Base-by-base conservation (phyloP, 1,139 yeast genomes). In the Schizosaccharomyces versatilis region DNA sequence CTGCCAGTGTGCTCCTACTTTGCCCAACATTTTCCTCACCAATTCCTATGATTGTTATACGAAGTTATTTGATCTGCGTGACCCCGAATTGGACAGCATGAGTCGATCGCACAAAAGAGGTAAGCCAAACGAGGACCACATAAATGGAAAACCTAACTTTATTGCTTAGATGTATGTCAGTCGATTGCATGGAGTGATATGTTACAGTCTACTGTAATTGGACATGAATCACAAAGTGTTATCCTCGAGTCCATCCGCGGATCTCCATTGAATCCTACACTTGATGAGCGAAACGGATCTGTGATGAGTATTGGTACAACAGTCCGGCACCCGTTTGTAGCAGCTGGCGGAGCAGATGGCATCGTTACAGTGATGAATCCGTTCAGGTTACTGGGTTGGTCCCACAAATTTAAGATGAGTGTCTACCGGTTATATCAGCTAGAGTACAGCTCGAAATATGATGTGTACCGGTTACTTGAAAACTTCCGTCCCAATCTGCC, bases 381-480 rank as follows among this genome's bases (percentile, higher is more conserved):
- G 7, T 44, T 44, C 38, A 32, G 19, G 14, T 17, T 41, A 17
- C 15, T 53, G 14, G 49, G 42, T 7, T 53, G 38, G 24, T 53
- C 51, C 12, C 41, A 47, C 14, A 53, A 53, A 42, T 38, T 40
- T n/a, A 48, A 41, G 17, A 42, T 44, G 15, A 47, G 41, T 42
- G 51, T 53, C n/a, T 47, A 51, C 12, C 24, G 42, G 36, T 40
- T 53, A 41, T 53, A 24, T 15, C 54, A 53, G 51, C 41, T 53
- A 41, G 51, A 51, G 36, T 24, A 47, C 36, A 53, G 51, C 32
- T 41, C 39, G 32, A 41, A 53, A 36, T 38, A 53, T 7, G 32
- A 39, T 32, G 36, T 36, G 17, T 53, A 42, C 36, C 38, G 49
- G 14, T 41, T 53, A 19, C 41, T 41, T 24, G 49, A 53, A 7